Evolutionary conservation across 73 alveolate genomes (phyloP).

Genomic region (Paramecium pentaurelia): DNA sequence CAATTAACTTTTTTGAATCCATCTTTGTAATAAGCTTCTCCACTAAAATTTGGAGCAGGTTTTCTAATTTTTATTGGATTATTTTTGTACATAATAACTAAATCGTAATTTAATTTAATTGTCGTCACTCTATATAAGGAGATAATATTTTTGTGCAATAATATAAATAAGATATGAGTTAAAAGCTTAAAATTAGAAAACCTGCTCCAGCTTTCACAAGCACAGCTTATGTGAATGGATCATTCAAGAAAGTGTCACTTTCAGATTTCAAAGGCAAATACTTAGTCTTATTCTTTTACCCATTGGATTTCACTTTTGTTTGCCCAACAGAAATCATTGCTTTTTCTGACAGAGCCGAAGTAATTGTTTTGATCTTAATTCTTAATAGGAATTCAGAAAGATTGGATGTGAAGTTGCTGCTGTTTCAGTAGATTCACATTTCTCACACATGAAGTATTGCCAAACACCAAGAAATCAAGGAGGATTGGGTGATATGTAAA

Average conservation of each 20-base stretch:
- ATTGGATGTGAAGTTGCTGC: conserved; percentile 82
- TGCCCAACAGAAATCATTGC: conserved; percentile 92
- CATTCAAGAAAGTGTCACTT: conserved; percentile 62
- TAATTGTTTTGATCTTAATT: background rate
- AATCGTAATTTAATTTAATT: background rate
- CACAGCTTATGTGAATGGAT: conserved; percentile 62
- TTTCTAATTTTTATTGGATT: background rate
- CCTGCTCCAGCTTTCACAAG: conserved; percentile 71
- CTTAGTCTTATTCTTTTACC: conserved; percentile 84
- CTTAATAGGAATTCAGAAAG: conserved; percentile 74
- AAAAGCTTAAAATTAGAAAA: conserved; percentile 40
- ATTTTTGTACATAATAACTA: background rate
- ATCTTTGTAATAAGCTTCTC: background rate
- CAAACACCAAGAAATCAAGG: conserved; percentile 89
- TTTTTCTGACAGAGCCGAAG: conserved; percentile 77
- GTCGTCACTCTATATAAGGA: background rate
- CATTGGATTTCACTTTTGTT: conserved; percentile 94
- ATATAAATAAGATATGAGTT: background rate
- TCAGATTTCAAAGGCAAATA: background rate
- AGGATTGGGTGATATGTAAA: conserved; percentile 89
- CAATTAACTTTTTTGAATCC: background rate
- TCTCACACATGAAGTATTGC: conserved; percentile 86
- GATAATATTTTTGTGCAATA: background rate
- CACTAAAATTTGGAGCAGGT: background rate
- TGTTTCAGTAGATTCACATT: conserved; percentile 83